Evolutionary conservation across 164 flowering plant genomes (phyloP).

Genomic region (Echeveria elegans): DNA sequence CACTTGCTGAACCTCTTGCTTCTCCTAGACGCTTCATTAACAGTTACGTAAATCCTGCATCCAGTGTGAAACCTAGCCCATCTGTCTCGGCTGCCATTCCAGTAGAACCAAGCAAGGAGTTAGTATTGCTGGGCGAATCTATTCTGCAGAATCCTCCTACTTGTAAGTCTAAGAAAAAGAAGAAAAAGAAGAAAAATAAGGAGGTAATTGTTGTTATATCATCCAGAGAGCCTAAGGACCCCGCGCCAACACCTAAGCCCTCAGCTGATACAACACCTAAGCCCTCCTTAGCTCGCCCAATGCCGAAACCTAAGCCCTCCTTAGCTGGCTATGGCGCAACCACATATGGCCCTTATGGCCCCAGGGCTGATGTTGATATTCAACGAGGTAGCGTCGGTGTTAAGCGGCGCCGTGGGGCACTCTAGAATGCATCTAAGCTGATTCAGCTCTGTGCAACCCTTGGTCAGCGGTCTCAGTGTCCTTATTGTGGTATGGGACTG

Average conservation of each 20-base stretch:
- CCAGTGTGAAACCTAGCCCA: neutral
- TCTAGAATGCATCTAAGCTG: neutral
- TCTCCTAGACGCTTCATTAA: neutral
- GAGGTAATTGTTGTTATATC: neutral
- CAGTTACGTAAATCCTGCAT: neutral
- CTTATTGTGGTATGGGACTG: too few species aligned
- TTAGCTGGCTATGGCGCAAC: slow-evolving; percentile 15
- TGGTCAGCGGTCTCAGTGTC: neutral
- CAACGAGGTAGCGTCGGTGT: neutral
- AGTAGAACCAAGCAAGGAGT: neutral
- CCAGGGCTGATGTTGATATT: slow-evolving; percentile 15
- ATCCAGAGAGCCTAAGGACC: neutral
- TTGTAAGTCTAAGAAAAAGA: neutral
- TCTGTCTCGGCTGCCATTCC: neutral
- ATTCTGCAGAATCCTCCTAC: neutral
- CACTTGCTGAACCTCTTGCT: neutral
- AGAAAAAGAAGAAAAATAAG: slow-evolving; percentile 7
- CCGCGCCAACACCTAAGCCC: neutral
- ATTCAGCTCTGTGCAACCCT: neutral
- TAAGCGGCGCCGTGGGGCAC: slow-evolving; percentile 33
- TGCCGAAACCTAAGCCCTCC: too few species aligned
- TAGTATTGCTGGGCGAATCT: neutral
- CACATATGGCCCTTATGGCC: slow-evolving; percentile 12
- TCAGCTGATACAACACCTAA: neutral
- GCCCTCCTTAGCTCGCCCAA: too few species aligned